Evolutionary conservation across 2,329 filamentous ascomycete species (phyloP).

Genomic region (Cercospora beticola): DNA sequence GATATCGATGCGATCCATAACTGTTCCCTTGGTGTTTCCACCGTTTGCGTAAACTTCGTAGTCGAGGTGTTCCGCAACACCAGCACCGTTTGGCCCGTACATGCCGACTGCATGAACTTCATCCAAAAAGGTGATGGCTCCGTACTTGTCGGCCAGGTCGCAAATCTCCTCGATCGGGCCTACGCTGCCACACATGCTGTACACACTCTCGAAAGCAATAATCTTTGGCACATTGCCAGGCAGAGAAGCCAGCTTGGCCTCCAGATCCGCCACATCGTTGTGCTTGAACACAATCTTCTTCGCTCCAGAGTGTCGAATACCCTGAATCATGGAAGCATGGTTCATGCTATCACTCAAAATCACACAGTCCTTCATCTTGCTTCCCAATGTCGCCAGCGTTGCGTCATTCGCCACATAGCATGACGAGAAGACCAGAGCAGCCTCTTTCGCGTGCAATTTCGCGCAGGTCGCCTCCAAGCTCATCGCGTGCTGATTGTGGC

Average conservation of each 20-base stretch:
- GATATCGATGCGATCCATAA: slow-evolving; percentile 96
- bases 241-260: slow-evolving; percentile 85
- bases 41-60: slow-evolving; percentile 81
- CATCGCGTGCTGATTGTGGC: slow-evolving; percentile 93
- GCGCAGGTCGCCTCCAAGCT: slow-evolving; percentile 78
- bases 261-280: slow-evolving; percentile 90
- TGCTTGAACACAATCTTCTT: slow-evolving; percentile 99
- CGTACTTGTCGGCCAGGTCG: slow-evolving; percentile 95
- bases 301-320: slow-evolving; percentile 93
- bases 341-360: slow-evolving; percentile 97
- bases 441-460: slow-evolving; percentile 86
- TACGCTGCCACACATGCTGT: slow-evolving; percentile 98
- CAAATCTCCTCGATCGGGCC: slow-evolving; percentile 95
- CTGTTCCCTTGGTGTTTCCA: slow-evolving; percentile 72
- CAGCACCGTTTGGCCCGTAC: slow-evolving; percentile 94
- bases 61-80: slow-evolving; percentile 95
- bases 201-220: slow-evolving; percentile 97
- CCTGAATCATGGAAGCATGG: slow-evolving; percentile 99
- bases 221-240: slow-evolving; percentile 88
- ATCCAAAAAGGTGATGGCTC: slow-evolving; percentile 93
- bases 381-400: slow-evolving; percentile 92
- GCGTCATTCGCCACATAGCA: slow-evolving; percentile 99
- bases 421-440: slow-evolving; percentile 90
- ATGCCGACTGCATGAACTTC: slow-evolving; percentile 99
- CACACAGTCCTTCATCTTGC: slow-evolving; percentile 93